Base-by-base conservation (phyloP, 768 basidiomycete species). In the Scleroderma bovista region DNA sequence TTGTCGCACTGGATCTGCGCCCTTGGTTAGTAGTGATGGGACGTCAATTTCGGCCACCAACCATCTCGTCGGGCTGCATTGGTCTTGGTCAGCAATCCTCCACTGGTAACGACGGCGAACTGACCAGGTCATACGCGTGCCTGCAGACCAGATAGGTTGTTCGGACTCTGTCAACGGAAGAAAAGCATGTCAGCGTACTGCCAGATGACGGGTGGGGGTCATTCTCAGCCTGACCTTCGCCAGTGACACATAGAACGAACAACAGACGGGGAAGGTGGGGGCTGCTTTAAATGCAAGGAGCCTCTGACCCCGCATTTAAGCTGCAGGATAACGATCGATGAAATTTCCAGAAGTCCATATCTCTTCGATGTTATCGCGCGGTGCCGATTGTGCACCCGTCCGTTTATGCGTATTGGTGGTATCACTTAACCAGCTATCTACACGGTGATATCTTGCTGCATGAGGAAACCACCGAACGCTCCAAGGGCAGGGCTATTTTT, bases 1-100 rank as follows among this genome's bases (percentile, higher is more conserved):
- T 83, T 73, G 45, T 78, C 80, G 67, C 86, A 88, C 56, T 76
- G 74, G 47, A 86, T 77, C 86, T 88, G 62, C 49, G 45, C 44
- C 45, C 51, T 42, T 51, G 55, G n/a, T 57, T 52, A 60, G 60
- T 29, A 49, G 47, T 32, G 20, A 42, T 32, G 50, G 8, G 40
- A 7, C 19, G 40, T 26, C 44, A 38, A 42, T 45, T 52, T 41
- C 48, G 49, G 47, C 44, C 39, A 53, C 70, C 51, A 52, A 84
- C 84, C 75, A 80, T 68, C 61, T 80, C 70, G 59, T 86, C 81
- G 45, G 79, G 77, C 84, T 86, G 59, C 38, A 47, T 44, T 53
- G 44, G 48, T 13, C 13, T 22, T 55, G 42, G 56, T 57, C 48
- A 55, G 44, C 12, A 44, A 40, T n/a, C 20, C 39, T 26, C 22